These are phyloP conservation scores for Turritis glabra DNA, from an alignment of 345 rosid genomes.

Conservation along the genomic window DNA sequence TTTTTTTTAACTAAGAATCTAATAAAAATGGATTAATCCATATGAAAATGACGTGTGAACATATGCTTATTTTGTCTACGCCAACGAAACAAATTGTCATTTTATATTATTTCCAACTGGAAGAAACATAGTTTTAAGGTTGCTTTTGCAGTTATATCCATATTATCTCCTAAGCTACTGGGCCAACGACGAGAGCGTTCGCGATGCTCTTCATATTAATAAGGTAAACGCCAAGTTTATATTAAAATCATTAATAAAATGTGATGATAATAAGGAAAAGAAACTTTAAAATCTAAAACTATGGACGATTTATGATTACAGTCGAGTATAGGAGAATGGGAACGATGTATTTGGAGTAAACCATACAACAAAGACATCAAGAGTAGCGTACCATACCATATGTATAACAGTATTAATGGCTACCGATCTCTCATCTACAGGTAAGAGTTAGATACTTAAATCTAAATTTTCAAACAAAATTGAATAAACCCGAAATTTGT, in stretches of 20 bases:
- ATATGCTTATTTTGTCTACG: too few relatives aligned
- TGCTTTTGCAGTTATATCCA: constrained; percentile 13
- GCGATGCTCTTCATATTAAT: constrained; percentile 19
- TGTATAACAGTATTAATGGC: constrained; percentile 11
- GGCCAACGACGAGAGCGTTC: constrained; percentile 26
- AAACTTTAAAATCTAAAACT: too few relatives aligned
- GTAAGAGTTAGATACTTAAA: background rate
- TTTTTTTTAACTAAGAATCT: too few relatives aligned
- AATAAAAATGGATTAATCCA: too few relatives aligned
- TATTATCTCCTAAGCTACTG: background rate
- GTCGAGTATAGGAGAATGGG: constrained; percentile 21
- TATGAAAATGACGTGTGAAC: too few relatives aligned
- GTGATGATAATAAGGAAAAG: background rate
- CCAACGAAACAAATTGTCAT: too few relatives aligned
- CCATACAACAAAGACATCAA: background rate
- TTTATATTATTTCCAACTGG: background rate
- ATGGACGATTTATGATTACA: too few relatives aligned
- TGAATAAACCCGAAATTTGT: background rate
- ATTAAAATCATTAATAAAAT: background rate
- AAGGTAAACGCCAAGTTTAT: constrained; percentile 6
- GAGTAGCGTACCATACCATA: constrained; percentile 17
- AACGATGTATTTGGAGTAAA: background rate
- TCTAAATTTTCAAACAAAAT: background rate
- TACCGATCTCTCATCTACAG: constrained; percentile 24
- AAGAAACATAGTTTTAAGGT: background rate